Evolutionary conservation across 805 yeast genomes (phyloP), one percentile per base, ranked within the genome.

Genomic region (Ogataea nonfermentans): DNA sequence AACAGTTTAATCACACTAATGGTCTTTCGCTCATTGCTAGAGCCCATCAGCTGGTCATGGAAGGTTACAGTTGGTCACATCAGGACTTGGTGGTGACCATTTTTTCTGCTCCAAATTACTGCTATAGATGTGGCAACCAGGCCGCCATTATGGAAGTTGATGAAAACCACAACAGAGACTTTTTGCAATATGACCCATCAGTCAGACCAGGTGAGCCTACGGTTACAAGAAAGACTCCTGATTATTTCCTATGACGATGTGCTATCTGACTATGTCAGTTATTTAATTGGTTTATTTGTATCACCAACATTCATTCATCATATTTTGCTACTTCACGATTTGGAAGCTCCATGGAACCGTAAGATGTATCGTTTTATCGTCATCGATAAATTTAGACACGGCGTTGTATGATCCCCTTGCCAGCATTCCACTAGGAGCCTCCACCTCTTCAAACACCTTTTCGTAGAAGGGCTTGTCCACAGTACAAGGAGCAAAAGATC

Each of bases 131-230:
- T 70, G 98, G 98, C 56, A 90, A 90, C 68, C 96, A 88, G 70
- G 97, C 97, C 30, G 96, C 96, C 26, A 87, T 90, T 53, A 90
- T 90, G 97, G 96, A 90, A 68, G 96, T 90, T 46, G 96, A 90
- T 63, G 97, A 90, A 65, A 84, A 81, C 61, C 91, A 87, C 65
- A 81, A 85, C 63, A 82, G 86, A 76, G 95, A 82, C 62, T 88
- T 89, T 63, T 70, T 91, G 66, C 97, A 91, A 66, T 91, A 91
- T 65, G 98, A 91, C 62, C 98, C 98, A 35, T 81, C 90, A 38
- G 89, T 93, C 45, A 81, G 99, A 68, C 96, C 97, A 10, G 96
- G 96, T 44, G 99, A 91, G 70, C 98, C 99, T 42, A 86, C 95
- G 8, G 98, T 90, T 27, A 86, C 95, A 30, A 80, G 98, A 66